Evolutionary conservation across 768 basidiomycete species (phyloP), one percentile per base, ranked within the genome.

Genomic region (Russula dissimulans): DNA sequence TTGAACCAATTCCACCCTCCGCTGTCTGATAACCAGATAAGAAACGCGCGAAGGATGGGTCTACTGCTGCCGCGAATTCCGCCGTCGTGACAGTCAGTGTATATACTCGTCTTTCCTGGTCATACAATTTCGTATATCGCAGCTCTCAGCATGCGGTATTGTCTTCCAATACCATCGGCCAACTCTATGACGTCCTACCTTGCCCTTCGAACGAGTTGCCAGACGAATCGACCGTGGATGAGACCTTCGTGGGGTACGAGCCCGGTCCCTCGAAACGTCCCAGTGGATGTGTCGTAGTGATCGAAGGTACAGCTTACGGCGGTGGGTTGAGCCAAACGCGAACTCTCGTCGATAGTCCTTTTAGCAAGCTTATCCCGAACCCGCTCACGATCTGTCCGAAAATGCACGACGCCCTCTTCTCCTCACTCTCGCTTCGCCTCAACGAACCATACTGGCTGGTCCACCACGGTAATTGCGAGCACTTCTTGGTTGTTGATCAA

Each of bases 381-480:
- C 58, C 72, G 34, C 73, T 56, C 31, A 73, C 67, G 57, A 60
- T 41, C 46, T 70, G 71, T 73, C 62, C 70, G 73, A 68, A 60
- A 69, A 74, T 85, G 67, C 67, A 73, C 55, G 76, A 82, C 56
- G 81, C 81, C 8, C 56, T 68, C 9, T 72, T 91, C 43, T 70
- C 75, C 1, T 79, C 82, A 1, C 77, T 92, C 26, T 72, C 76
- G 5, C 70, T 91, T 18, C 79, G 84, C 36, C 70, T 89, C 41
- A 80, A 88, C 65, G 78, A 86, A 66, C 91, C 91, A 0, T 92
- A 93, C 65, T 90, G 87, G 83, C 73, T 92, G 56, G 74, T 91
- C 17, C 91, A 93, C 67, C 79, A 80, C 56, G 91, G 90, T 38
- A 86, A 82, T 66, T 93, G 91, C 68, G 89, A 92, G 65, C 91